phyloP scores from a whole-genome alignment of 139 green algal genomes.

The Dunaliella primolecta region DNA sequence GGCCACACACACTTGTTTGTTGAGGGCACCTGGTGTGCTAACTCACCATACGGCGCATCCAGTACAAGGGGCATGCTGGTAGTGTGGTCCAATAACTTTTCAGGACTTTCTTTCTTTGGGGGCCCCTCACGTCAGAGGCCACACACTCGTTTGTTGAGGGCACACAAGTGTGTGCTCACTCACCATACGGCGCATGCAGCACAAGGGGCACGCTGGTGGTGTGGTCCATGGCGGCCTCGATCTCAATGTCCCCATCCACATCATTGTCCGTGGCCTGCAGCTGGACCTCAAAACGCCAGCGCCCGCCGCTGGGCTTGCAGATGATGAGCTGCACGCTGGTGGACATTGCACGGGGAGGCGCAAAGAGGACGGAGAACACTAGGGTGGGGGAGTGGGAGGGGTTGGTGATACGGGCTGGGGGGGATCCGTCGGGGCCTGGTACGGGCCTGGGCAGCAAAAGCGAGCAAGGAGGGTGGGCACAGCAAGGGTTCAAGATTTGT shows the following conservation, averaged over 20 bases:
- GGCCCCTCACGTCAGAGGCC: no score
- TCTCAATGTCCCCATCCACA: conserved; percentile 38
- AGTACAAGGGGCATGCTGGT: conserved; percentile 24
- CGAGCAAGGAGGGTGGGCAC: not conserved
- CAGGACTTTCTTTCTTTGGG: no score
- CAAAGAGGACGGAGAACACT: conserved; percentile 36
- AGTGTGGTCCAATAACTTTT: conserved; percentile 39
- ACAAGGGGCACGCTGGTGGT: conserved; percentile 19
- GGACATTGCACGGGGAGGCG: conserved; percentile 32
- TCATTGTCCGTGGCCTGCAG: conserved; percentile 47
- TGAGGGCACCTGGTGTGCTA: no score
- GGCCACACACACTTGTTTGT: no score
- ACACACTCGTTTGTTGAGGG: no score
- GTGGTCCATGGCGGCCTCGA: conserved; percentile 48
- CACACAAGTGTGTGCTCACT: no score
- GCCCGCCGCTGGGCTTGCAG: conserved; percentile 48
- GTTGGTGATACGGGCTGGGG: not conserved
- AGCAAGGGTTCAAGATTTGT: no score
- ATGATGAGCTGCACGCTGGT: conserved; percentile 48
- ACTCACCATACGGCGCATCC: conserved; percentile 4
- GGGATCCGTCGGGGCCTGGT: not conserved
- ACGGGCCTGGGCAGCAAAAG: not conserved
- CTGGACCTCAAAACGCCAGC: conserved; percentile 63
- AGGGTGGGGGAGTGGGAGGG: conserved; percentile 17
- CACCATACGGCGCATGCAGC: conserved; percentile 21